phyloP scores from a whole-genome alignment of 2,329 filamentous ascomycete genomes.

The Rhynchosporium graminicola region DNA sequence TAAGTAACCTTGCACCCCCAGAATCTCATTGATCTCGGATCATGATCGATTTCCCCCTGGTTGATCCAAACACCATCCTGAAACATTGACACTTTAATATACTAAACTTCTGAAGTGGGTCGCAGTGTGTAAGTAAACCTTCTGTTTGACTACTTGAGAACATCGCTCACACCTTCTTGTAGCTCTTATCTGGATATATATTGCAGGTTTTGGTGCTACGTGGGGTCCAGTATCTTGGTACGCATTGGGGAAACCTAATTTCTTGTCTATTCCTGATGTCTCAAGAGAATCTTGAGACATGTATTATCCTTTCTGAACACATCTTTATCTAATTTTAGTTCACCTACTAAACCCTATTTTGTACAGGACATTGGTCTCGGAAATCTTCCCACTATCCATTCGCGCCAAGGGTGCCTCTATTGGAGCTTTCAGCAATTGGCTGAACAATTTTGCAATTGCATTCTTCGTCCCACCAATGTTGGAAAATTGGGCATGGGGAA shows the following conservation, averaged over 20 bases:
- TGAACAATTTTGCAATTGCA: conserved; percentile 29
- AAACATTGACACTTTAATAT: too few species aligned
- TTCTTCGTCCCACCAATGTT: conserved; percentile 34
- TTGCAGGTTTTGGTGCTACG: conserved; percentile 33
- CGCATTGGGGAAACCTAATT: background rate
- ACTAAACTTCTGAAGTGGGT: conserved; percentile 34
- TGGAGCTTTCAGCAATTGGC: conserved; percentile 41
- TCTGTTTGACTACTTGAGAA: too few species aligned
- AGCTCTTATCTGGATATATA: conserved; percentile 39
- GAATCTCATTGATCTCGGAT: too few species aligned
- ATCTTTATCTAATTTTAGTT: too few species aligned
- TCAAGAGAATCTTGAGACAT: conserved; percentile 19
- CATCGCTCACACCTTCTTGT: conserved; percentile 27
- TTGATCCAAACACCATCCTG: too few species aligned
- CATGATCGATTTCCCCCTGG: too few species aligned
- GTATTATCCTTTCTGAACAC: background rate
- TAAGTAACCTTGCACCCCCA: too few species aligned
- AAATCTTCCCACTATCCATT: conserved; percentile 40
- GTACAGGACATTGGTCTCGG: conserved; percentile 25
- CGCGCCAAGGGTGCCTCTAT: conserved; percentile 39
- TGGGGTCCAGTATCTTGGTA: conserved; percentile 26
- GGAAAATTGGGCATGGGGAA: conserved; percentile 42
- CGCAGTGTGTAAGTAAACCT: conserved; percentile 26
- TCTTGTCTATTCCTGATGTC: background rate
- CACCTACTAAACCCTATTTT: too few species aligned